Conservation (phyloP, 1,284 basidiomycete genomes). For the Ganoderma lucidum region DNA sequence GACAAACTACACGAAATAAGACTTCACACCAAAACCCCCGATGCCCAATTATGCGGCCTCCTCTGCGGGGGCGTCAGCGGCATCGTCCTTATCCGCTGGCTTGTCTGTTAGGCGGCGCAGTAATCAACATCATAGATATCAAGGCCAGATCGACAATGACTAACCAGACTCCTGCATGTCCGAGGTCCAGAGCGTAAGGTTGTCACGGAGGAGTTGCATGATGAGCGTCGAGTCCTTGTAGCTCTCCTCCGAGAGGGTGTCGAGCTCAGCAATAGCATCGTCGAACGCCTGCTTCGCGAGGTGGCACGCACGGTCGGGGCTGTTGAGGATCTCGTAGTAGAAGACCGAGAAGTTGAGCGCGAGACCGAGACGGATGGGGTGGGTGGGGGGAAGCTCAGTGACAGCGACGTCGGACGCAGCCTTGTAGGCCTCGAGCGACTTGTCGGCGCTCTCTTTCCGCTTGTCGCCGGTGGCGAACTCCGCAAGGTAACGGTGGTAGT, state of each 20-base stretch:
- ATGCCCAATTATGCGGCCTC: constrained; percentile 37
- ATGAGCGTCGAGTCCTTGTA: constrained; percentile 99
- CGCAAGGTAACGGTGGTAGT: constrained; percentile 99
- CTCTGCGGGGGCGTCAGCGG: constrained; percentile 44
- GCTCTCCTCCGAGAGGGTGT: constrained; percentile 99
- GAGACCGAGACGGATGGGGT: constrained; percentile 99
- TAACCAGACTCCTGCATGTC: constrained; percentile 92
- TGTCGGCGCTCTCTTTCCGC: constrained; percentile 98
- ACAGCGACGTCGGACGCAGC: constrained; percentile 98
- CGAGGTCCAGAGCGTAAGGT: constrained; percentile 98
- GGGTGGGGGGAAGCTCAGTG: constrained; percentile 97
- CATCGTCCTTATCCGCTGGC: constrained; percentile 75
- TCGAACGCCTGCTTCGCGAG: constrained; percentile 99
- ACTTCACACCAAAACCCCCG: constrained; percentile 25
- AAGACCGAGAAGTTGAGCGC: constrained; percentile 99
- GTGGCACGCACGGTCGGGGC: constrained; percentile 98
- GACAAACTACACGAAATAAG: constrained; percentile 33
- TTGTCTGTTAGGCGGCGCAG: constrained; percentile 54
- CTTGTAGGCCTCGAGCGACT: constrained; percentile 99
- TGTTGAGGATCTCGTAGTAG: constrained; percentile 99
- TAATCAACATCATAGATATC: constrained; percentile 10
- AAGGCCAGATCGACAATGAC: constrained; percentile 38
- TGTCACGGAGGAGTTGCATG: constrained; percentile 99
- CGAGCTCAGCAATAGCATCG: constrained; percentile 99
- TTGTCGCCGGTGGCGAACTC: constrained; percentile 99